Percentiles rank a stretch among this genome's conserved stretches.
Conservation (phyloP, 805 yeast species). For the Myxozyma vanderwaltii region DNA sequence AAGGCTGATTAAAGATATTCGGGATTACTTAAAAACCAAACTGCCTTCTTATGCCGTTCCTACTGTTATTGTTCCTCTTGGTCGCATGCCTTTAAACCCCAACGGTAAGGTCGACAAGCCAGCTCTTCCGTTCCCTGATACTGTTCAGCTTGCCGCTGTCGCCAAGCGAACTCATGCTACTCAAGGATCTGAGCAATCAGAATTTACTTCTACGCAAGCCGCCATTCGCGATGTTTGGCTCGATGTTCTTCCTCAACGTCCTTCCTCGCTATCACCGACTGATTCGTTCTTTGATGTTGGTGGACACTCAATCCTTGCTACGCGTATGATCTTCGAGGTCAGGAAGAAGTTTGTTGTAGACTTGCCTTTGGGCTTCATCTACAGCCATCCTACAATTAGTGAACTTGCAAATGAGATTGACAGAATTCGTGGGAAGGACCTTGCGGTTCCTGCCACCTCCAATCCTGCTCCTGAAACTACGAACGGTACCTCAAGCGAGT, state of each 20-base stretch:
- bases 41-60: constrained; percentile 95
- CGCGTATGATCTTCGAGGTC: constrained; percentile 92
- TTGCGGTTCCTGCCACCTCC: constrained; percentile 26
- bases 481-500: constrained; percentile 31
- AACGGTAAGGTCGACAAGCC: constrained; percentile 99
- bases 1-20: constrained; percentile 76
- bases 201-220: constrained; percentile 65
- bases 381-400: constrained; percentile 83
- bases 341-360: constrained; percentile 77
- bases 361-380: constrained; percentile 85
- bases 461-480: neutral
- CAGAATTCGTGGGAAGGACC: constrained; percentile 54
- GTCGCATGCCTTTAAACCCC: constrained; percentile 88
- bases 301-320: constrained; percentile 96
- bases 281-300: constrained; percentile 97
- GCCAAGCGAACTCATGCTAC: constrained; percentile 51
- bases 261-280: constrained; percentile 70
- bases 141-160: constrained; percentile 79
- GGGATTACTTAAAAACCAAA: constrained; percentile 79
- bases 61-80: constrained; percentile 82
- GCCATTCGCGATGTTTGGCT: constrained; percentile 83
- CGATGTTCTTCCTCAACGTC: constrained; percentile 78
- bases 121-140: constrained; percentile 90
- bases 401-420: constrained; percentile 76
- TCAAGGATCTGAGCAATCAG: constrained; percentile 49